phyloP scores from a whole-genome alignment of 2,329 filamentous ascomycete genomes.

The Verticillium isaacii region DNA sequence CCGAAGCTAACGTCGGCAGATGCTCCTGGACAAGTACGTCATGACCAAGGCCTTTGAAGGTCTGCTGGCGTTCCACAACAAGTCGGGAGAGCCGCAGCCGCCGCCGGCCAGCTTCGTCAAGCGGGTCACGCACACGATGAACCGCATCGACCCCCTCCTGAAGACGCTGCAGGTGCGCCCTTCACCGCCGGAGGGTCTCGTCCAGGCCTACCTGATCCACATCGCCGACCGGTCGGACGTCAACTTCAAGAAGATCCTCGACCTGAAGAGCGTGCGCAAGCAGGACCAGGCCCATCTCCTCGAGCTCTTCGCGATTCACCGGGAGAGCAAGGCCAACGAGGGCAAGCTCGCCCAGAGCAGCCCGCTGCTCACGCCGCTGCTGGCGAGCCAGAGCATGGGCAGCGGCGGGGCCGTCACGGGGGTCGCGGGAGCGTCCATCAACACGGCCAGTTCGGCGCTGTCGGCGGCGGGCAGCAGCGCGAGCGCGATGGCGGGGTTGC shows the following conservation, averaged over 20 bases:
- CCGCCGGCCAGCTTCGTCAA: slow-evolving; percentile 67
- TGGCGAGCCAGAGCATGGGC: slow-evolving; percentile 35
- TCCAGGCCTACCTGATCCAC: slow-evolving; percentile 96
- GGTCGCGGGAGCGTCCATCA: slow-evolving; percentile 34
- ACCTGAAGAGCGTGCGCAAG: slow-evolving; percentile 88
- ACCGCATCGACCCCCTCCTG: slow-evolving; percentile 83
- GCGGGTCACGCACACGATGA: slow-evolving; percentile 78
- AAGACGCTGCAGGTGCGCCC: slow-evolving; percentile 95
- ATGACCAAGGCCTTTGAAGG: slow-evolving; percentile 74
- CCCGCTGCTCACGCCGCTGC: slow-evolving; percentile 65
- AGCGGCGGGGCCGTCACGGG: slow-evolving; percentile 25
- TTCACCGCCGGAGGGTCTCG: slow-evolving; percentile 85
- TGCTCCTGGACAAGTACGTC: slow-evolving; percentile 93
- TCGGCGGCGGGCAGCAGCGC: slow-evolving; percentile 20
- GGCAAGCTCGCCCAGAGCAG: slow-evolving; percentile 62
- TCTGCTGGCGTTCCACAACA: slow-evolving; percentile 61
- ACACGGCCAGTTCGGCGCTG: slow-evolving; percentile 33
- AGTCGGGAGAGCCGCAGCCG: slow-evolving; percentile 30
- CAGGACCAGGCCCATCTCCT: slow-evolving; percentile 76
- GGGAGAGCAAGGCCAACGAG: slow-evolving; percentile 69
- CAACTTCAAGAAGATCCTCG: slow-evolving; percentile 95
- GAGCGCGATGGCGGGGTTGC: slow-evolving; percentile 28
- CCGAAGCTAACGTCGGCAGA: slow-evolving; percentile 44
- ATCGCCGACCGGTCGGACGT: slow-evolving; percentile 88
- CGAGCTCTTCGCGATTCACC: slow-evolving; percentile 77